Conservation (phyloP, 176 grass and related monocot genomes). For the Juncus effusus region DNA sequence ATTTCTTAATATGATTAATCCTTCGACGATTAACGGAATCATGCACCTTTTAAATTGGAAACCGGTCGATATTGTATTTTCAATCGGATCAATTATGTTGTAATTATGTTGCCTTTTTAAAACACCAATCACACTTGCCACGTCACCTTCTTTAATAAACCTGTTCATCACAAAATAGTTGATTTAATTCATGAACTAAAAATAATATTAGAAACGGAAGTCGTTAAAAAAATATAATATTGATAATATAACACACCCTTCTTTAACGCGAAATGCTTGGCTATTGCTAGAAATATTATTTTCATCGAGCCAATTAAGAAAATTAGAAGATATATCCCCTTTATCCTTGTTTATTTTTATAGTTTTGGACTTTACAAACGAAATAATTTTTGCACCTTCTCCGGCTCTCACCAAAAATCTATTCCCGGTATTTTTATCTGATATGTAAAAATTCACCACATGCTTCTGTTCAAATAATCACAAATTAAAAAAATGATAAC, state of each 20-base stretch:
- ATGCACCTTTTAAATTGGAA: conserved; percentile 64
- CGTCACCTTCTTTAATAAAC: conserved; percentile 80
- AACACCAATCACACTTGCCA: conserved; percentile 69
- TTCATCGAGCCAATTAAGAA: conserved; percentile 42
- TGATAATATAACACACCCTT: conserved; percentile 52
- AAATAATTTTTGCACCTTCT: conserved; percentile 41
- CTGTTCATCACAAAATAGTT: conserved; percentile 35
- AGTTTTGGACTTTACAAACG: conserved; percentile 42
- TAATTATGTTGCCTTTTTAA: conserved; percentile 51
- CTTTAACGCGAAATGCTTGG: conserved; percentile 35
- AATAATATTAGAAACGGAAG: background rate
- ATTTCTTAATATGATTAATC: conserved; percentile 62
- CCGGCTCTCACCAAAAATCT: conserved; percentile 79
- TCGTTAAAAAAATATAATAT: too few relatives aligned
- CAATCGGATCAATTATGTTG: conserved; percentile 55
- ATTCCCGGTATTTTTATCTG: conserved; percentile 54
- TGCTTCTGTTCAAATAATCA: conserved; percentile 36
- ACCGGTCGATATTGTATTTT: conserved; percentile 37
- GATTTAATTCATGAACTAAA: background rate
- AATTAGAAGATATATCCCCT: conserved; percentile 26
- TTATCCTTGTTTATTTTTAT: conserved; percentile 35
- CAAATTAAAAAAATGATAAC: background rate
- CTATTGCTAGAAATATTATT: conserved; percentile 37
- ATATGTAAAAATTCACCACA: conserved; percentile 75
- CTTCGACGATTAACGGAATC: conserved; percentile 66